phyloP scores from a whole-genome alignment of 208 protist genomes.

The Trypanosoma theileri region DNA sequence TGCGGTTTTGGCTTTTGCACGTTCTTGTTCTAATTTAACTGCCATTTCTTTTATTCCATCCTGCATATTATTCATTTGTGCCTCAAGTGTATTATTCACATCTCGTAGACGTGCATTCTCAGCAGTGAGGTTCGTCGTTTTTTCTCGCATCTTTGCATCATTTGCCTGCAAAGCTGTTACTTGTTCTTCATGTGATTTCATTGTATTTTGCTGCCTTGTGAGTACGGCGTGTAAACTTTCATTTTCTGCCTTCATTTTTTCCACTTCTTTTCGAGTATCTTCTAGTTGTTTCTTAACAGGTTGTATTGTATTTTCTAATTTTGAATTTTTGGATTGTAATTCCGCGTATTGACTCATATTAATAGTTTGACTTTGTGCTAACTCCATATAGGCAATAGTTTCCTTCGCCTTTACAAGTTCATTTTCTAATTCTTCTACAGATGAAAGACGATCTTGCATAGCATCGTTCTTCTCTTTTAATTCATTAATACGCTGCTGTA shows the following conservation, averaged over 20 bases:
- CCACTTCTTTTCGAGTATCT: slow-evolving; percentile 65
- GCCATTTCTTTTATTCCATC: slow-evolving; percentile 84
- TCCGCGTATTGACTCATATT: slow-evolving; percentile 84
- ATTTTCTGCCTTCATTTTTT: slow-evolving; percentile 53
- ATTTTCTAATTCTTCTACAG: slow-evolving; percentile 66
- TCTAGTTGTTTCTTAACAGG: slow-evolving; percentile 70
- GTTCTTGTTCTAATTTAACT: slow-evolving; percentile 71
- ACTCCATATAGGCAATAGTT: slow-evolving; percentile 87
- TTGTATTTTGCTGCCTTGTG: slow-evolving; percentile 54
- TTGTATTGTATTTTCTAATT: slow-evolving; percentile 66
- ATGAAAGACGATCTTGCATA: slow-evolving; percentile 59
- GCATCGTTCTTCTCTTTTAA: slow-evolving; percentile 48
- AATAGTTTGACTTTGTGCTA: slow-evolving; percentile 71
- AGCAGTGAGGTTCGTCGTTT: slow-evolving; percentile 32
- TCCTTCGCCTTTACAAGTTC: slow-evolving; percentile 84
- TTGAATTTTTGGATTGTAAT: slow-evolving; percentile 68
- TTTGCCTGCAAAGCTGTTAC: slow-evolving; percentile 47
- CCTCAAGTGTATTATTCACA: slow-evolving; percentile 70
- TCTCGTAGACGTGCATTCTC: slow-evolving; percentile 70
- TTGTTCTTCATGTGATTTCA: slow-evolving; percentile 66
- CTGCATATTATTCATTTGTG: slow-evolving; percentile 85
- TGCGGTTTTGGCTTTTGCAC: slow-evolving; percentile 29
- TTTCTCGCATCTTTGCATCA: slow-evolving; percentile 64
- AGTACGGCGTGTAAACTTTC: slow-evolving; percentile 67
- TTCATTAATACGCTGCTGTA: slow-evolving; percentile 49